phyloP scores from a whole-genome alignment of 805 yeast genomes.

The Metschnikowia aberdeeniae region DNA sequence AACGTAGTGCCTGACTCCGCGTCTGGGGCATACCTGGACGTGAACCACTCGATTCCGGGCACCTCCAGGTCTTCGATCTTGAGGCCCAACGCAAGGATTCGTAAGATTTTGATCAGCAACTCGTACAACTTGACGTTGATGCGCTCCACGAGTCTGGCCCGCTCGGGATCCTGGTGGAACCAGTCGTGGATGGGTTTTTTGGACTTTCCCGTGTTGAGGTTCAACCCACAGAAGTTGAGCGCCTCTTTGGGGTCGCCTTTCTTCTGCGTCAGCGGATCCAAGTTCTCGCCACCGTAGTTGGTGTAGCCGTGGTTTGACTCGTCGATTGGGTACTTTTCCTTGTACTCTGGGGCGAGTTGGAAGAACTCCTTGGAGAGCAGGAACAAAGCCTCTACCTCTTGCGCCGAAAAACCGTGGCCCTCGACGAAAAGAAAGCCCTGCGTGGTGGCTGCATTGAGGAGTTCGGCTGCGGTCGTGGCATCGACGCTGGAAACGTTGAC shows the following conservation, averaged over 20 bases:
- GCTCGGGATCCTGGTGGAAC: conserved; percentile 39
- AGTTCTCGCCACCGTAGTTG: conserved; percentile 49
- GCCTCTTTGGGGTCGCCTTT: conserved; percentile 65
- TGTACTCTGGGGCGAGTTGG: conserved; percentile 47
- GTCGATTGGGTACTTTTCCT: conserved; percentile 48
- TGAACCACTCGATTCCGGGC: conserved; percentile 54
- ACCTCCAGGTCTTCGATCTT: conserved; percentile 49
- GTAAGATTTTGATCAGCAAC: conserved; percentile 48
- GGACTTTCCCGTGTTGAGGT: conserved; percentile 45
- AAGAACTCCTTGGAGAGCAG: conserved; percentile 50
- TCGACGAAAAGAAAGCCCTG: conserved; percentile 66
- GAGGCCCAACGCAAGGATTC: conserved; percentile 58
- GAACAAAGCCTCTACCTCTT: conserved; percentile 51
- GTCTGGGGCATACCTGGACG: conserved; percentile 50
- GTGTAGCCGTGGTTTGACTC: conserved; percentile 60
- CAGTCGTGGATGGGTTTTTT: conserved; percentile 46
- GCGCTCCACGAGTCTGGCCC: conserved; percentile 37
- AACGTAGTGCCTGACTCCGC: conserved; percentile 60
- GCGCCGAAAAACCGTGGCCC: conserved; percentile 58
- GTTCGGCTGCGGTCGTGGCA: conserved; percentile 43
- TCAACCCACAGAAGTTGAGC: conserved; percentile 58
- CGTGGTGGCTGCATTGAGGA: conserved; percentile 55
- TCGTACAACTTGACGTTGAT: conserved; percentile 43
- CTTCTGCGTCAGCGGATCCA: conserved; percentile 32
- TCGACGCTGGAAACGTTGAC: conserved; percentile 52